phyloP scores from a whole-genome alignment of 495 filamentous ascomycete species.

The Aspergillus carlsbadensis region DNA sequence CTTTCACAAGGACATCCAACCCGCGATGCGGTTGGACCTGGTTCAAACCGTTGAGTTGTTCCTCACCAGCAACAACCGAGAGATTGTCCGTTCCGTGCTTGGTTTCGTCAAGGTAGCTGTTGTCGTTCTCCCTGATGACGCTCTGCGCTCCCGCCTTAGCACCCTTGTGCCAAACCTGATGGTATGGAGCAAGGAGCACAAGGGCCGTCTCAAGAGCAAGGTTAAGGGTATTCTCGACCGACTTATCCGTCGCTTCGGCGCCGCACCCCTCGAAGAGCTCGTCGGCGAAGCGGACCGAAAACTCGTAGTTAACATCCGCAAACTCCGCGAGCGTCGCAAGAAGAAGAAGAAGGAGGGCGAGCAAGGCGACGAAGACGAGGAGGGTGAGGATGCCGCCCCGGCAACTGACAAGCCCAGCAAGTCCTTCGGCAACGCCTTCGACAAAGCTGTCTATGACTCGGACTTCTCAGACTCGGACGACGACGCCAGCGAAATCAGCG shows the following conservation, averaged over 20 bases:
- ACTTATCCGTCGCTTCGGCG: constrained; percentile 86
- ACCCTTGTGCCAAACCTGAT: constrained; percentile 84
- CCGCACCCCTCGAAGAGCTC: constrained; percentile 68
- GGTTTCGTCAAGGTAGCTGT: constrained; percentile 96
- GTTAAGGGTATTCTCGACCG: constrained; percentile 96
- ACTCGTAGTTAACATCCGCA: constrained; percentile 88
- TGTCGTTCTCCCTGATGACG: constrained; percentile 72
- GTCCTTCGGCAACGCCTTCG: constrained; percentile 83
- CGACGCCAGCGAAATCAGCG: constrained; percentile 57
- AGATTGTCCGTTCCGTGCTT: constrained; percentile 88
- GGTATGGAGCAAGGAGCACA: constrained; percentile 97
- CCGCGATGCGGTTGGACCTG: constrained; percentile 67
- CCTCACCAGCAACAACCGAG: constrained; percentile 89
- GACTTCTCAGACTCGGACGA: constrained; percentile 72
- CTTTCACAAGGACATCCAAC: constrained; percentile 61
- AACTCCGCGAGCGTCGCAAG: constrained; percentile 85
- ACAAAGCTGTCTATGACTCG: constrained; percentile 90
- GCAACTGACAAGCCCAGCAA: constrained; percentile 28
- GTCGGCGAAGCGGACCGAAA: constrained; percentile 81
- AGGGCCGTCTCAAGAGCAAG: constrained; percentile 90
- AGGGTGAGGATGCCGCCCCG: constrained; percentile 30
- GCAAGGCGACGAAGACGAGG: constrained; percentile 49
- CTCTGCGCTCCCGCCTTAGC: constrained; percentile 70
- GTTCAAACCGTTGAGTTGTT: constrained; percentile 93
- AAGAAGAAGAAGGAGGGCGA: constrained; percentile 71